Base-by-base conservation (phyloP, 176 grass and related monocot species). In the Zoysia pacifica region DNA sequence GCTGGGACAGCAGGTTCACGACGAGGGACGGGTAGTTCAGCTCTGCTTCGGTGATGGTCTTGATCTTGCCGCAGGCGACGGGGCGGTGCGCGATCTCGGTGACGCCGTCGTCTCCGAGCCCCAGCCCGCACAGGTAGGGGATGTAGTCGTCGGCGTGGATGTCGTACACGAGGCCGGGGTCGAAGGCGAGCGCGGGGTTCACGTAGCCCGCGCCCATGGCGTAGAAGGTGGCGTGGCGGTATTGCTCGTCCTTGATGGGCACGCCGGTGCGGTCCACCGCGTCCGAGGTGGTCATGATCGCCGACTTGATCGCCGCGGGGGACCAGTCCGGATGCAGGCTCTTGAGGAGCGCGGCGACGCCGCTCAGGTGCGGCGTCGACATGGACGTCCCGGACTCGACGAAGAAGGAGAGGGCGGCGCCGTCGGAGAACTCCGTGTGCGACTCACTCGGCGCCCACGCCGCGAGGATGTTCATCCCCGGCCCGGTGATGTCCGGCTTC, bases 331-430 rank as follows among this genome's bases (percentile, higher is more conserved):
- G 91, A 67, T 97, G 91, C 49, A 85, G 40, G 52, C 84, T 76
- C 81, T 90, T 97, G 74, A 97, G 71, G 3, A 97, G 83, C 38
- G 91, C 91, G 3, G 89, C 91, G 59, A 97, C 70, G 59, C 94
- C 91, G 82, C 87, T 88, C 7, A 97, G 81, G 62, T 94, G 94
- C 20, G 94, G 89, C 38, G 94, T 90, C 2, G 95, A 89, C 91
- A 94, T 97, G 82, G 95, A 97, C 18, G 95, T 97, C 14, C 95
- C 95, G 44, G 95, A 97, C 51, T 90, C 73, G 35, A 97, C 72
- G 52, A 88, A 84, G 73, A 93, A 97, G 20, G 80, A 48, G 14
- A 87, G 86, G 6, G n/a, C 87, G 5, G 79, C 71, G 13, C 56
- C 75, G 65, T 83, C 81, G 19, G 85, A 48, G 83, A 86, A 88